Evolutionary conservation across 1,139 yeast genomes (phyloP).

Genomic region (Sugiyamaella castrensis): DNA sequence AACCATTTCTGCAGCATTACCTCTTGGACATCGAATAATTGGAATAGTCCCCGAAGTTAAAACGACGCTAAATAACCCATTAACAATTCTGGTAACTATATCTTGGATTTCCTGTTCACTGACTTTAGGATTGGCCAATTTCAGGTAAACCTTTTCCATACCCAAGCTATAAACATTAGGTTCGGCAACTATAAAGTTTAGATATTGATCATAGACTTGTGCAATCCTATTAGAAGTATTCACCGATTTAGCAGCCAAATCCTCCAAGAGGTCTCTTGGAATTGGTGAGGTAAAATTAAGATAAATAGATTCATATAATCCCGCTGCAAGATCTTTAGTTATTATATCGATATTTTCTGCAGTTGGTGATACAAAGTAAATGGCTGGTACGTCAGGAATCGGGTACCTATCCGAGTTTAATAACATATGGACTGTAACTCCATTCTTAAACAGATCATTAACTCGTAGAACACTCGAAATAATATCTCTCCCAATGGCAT

Average conservation of each 20-base stretch:
- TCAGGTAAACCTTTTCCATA: conserved; percentile 59
- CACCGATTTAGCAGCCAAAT: conserved; percentile 81
- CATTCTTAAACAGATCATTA: conserved; percentile 82
- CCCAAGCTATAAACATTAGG: conserved; percentile 85
- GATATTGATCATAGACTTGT: conserved; percentile 90
- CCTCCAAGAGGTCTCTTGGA: conserved; percentile 75
- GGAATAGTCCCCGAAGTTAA: conserved; percentile 81
- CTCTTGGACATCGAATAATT: conserved; percentile 82
- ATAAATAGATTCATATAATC: conserved; percentile 74
- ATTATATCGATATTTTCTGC: conserved; percentile 65
- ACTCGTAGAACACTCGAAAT: conserved; percentile 87
- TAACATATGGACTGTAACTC: conserved; percentile 83
- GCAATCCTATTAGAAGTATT: conserved; percentile 62
- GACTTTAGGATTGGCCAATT: conserved; percentile 66
- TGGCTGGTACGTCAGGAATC: conserved; percentile 89
- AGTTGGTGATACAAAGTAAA: conserved; percentile 89
- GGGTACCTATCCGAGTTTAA: conserved; percentile 69
- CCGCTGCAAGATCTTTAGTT: conserved; percentile 66
- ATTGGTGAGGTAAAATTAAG: conserved; percentile 84
- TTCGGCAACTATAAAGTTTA: conserved; percentile 89
- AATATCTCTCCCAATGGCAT: conserved; percentile 73
- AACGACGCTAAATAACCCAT: conserved; percentile 75
- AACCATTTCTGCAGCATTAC: conserved; percentile 93
- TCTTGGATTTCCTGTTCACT: conserved; percentile 70
- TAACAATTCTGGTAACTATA: conserved; percentile 67